Base-by-base conservation (phyloP, 2,329 filamentous ascomycete species). In the Sporothrix schenckii region DNA sequence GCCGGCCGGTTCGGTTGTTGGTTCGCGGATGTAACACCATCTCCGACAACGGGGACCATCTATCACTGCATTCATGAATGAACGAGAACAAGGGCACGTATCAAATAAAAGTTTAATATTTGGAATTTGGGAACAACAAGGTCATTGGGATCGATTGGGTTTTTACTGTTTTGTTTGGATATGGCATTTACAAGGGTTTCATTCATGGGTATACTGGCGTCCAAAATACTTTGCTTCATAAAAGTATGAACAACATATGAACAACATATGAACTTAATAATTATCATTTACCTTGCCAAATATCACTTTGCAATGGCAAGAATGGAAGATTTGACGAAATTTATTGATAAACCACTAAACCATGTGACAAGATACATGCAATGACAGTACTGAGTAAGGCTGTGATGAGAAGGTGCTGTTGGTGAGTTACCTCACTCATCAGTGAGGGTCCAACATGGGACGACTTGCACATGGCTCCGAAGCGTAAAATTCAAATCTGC, bases 1-100 rank as follows among this genome's bases (percentile, higher is more conserved):
- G 14, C 70, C 70, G 3, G 70, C 66, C n/a, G 67, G 50, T 13
- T 68, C 66, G 9, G 65, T 58, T 24, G 34, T 56, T n/a, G 58
- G 68, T 9, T 24, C 54, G 47, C 56, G 47, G 67, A 30, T 39
- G 54, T 61, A 34, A 44, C 9, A 21, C n/a, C 30, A 13, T 19
- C 5, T 4, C 9, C 2, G 19, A 24, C 3, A 34, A 5, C 14
- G 6, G 19, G 49, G 49, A 9, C 16, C 2, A n/a, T 0, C 49
- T 10, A 19, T 10, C 34, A 41, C 14, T 2, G 41, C n/a, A 16
- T 19, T 47, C 7, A 44, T 6, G n/a, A 61, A 47, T 44, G 39
- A 63, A 63, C 41, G 21, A 47, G 19, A n/a, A 50, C 49, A 50
- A 41, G 30, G 19, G 41, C 56, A 60, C 56, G 5, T 44, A 11